Evolutionary conservation across 129 eudicot genomes (phyloP).

Genomic region (Mikania micrantha): DNA sequence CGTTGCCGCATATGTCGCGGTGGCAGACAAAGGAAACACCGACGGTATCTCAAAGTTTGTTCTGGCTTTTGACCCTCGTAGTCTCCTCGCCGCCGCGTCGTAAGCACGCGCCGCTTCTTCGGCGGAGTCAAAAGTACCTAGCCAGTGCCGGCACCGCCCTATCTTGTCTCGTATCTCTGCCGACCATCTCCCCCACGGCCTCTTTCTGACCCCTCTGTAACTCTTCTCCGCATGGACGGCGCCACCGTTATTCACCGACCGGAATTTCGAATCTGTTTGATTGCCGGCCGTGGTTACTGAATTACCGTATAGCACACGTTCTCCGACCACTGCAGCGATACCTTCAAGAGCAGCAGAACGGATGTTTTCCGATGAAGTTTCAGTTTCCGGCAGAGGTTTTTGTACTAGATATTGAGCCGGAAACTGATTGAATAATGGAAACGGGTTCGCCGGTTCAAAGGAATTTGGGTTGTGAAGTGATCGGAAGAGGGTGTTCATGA

Average conservation of each 20-base stretch:
- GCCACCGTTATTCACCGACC: background rate
- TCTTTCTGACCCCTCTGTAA: slow-evolving; percentile 78
- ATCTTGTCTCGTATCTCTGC: slow-evolving; percentile 92
- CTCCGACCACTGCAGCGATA: slow-evolving; percentile 81
- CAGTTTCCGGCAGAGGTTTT: slow-evolving; percentile 8
- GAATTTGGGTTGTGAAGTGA: slow-evolving; percentile 7
- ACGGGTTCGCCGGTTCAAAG: slow-evolving; percentile 10
- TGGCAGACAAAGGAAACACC: slow-evolving; percentile 35
- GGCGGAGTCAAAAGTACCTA: slow-evolving; percentile 84
- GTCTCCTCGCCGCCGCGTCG: slow-evolving; percentile 79
- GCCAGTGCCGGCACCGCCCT: slow-evolving; percentile 91
- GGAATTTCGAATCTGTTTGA: background rate
- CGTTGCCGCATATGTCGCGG: background rate
- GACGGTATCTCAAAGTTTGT: slow-evolving; percentile 71
- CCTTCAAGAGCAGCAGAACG: slow-evolving; percentile 65
- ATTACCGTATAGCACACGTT: slow-evolving; percentile 34
- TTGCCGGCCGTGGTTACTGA: background rate
- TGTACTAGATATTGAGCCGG: background rate
- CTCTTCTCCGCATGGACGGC: slow-evolving; percentile 24
- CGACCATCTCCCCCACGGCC: slow-evolving; percentile 98
- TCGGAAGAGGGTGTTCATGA: slow-evolving; percentile 31
- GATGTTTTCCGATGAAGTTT: background rate
- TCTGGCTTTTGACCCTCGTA: slow-evolving; percentile 74
- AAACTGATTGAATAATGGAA: slow-evolving; percentile 7
- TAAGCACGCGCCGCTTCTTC: slow-evolving; percentile 94